A percentile compares a stretch with the other conserved stretches of the same genome.
Evolutionary conservation across 495 filamentous ascomycete species (phyloP).

Genomic region (Talaromyces thailandensis): DNA sequence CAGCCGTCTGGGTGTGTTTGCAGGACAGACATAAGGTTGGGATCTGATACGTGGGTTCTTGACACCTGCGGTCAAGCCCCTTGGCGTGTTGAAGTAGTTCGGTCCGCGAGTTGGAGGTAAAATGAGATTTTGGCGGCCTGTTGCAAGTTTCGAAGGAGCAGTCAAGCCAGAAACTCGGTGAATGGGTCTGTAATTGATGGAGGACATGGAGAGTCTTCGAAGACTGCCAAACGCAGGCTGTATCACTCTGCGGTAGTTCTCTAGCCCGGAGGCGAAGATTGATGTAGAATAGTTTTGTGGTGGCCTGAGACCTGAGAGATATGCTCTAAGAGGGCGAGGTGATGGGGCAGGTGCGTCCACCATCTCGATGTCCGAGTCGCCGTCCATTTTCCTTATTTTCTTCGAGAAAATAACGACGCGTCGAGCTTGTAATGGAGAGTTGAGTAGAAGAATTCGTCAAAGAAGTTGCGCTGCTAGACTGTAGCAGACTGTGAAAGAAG

Average conservation of each 20-base stretch:
- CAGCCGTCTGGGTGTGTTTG: background rate
- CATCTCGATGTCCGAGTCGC: background rate
- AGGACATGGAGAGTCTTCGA: background rate
- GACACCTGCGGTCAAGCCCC: background rate
- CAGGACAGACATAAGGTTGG: background rate
- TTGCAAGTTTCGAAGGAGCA: background rate
- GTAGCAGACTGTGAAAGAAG: background rate
- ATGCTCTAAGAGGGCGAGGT: background rate
- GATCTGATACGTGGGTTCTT: background rate
- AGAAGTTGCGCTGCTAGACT: background rate
- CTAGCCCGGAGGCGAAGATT: background rate
- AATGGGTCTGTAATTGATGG: background rate
- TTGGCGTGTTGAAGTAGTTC: background rate
- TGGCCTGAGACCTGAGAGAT: background rate
- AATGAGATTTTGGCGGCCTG: background rate
- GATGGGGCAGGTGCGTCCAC: background rate
- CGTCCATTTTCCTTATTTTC: constrained; percentile 4
- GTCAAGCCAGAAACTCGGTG: background rate
- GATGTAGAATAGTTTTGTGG: background rate
- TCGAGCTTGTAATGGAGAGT: background rate
- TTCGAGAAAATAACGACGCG: background rate
- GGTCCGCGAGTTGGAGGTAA: background rate
- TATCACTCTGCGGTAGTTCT: background rate
- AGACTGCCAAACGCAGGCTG: background rate
- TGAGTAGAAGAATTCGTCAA: background rate